phyloP scores from a whole-genome alignment of 345 rosid genomes.

The Psidium guajava region DNA sequence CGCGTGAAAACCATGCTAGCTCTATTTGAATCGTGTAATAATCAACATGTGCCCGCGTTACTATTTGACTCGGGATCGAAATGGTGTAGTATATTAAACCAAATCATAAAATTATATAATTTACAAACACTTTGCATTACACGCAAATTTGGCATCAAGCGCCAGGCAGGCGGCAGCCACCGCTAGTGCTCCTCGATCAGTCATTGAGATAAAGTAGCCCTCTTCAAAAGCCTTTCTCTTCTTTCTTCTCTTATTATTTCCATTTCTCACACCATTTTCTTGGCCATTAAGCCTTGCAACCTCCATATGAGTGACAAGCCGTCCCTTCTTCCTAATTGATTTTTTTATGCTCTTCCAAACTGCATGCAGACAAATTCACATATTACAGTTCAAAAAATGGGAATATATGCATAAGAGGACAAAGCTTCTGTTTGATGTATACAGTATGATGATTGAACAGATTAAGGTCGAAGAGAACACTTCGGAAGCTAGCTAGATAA shows the following conservation, averaged over 20 bases:
- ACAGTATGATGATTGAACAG: neutral
- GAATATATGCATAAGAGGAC: neutral
- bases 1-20: too few relatives aligned
- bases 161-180: neutral
- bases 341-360: conserved; percentile 21
- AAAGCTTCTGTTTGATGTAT: neutral
- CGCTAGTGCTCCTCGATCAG: neutral
- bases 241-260: conserved; percentile 4
- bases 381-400: neutral
- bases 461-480: too few relatives aligned
- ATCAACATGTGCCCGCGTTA: too few relatives aligned
- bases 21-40: too few relatives aligned
- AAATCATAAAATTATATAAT: too few relatives aligned
- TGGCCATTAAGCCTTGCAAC: conserved; percentile 3
- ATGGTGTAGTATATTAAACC: too few relatives aligned
- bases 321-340: conserved; percentile 8
- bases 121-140: too few relatives aligned
- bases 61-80: too few relatives aligned
- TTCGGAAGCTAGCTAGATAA: too few relatives aligned
- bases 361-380: conserved; percentile 2
- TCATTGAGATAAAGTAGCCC: neutral
- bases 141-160: neutral
- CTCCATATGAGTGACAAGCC: neutral
- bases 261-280: neutral
- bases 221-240: neutral